Evolutionary conservation across 768 basidiomycete genomes (phyloP).

Genomic region (Leucocoprinus birnbaumii): DNA sequence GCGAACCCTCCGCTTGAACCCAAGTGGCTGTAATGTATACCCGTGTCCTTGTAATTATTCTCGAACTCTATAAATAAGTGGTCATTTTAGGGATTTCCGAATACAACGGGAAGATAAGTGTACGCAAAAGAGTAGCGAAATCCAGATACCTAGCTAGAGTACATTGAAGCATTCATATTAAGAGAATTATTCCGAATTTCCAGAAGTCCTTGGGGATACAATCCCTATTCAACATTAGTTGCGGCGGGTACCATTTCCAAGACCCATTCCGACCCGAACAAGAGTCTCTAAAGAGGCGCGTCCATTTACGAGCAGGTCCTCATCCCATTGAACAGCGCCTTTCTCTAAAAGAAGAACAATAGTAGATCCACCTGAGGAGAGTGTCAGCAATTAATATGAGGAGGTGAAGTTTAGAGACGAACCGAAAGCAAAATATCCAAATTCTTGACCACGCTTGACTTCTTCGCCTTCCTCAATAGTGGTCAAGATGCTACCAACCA

Average conservation of each 20-base stretch:
- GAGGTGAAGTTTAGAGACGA: conserved; percentile 21
- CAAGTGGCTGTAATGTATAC: background rate
- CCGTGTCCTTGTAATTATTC: no score
- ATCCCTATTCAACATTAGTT: no score
- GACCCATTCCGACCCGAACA: conserved; percentile 84
- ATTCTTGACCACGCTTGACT: conserved; percentile 83
- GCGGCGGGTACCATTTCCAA: conserved; percentile 42
- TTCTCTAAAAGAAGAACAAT: conserved; percentile 90
- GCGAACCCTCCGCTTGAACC: conserved; percentile 22
- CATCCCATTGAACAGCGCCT: conserved; percentile 85
- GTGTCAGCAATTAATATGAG: no score
- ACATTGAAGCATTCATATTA: no score
- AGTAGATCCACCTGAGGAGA: conserved; percentile 81
- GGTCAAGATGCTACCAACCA: conserved; percentile 88
- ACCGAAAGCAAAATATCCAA: conserved; percentile 97
- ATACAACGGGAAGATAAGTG: no score
- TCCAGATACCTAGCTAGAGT: no score
- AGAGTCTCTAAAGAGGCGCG: conserved; percentile 85
- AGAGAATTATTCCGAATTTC: no score
- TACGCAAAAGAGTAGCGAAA: no score
- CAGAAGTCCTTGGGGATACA: background rate
- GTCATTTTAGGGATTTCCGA: no score
- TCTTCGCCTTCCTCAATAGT: conserved; percentile 83
- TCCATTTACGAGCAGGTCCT: conserved; percentile 85
- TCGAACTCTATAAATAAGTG: no score